phyloP scores from a whole-genome alignment of 2,329 filamentous ascomycete species.

The Aspergillus awamori region DNA sequence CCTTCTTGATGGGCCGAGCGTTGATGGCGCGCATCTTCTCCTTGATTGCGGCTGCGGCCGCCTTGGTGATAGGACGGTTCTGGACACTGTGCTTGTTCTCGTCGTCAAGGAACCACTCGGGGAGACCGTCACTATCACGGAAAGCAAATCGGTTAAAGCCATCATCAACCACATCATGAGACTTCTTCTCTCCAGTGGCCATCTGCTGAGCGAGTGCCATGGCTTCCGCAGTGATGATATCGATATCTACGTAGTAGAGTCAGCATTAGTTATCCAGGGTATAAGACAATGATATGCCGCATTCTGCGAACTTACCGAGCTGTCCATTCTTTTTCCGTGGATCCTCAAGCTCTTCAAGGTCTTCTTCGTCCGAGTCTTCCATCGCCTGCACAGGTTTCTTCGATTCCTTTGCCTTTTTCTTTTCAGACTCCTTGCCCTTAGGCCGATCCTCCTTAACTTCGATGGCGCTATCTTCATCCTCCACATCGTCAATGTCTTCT shows the following conservation, averaged over 20 bases:
- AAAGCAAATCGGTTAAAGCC: constrained; percentile 91
- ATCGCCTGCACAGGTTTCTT: constrained; percentile 29
- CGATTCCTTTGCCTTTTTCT: constrained; percentile 27
- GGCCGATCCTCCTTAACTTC: constrained; percentile 34
- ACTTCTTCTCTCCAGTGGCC: constrained; percentile 80
- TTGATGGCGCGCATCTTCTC: constrained; percentile 92
- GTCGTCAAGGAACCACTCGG: constrained; percentile 98
- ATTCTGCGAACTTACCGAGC: constrained; percentile 40
- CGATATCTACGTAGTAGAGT: constrained; percentile 67
- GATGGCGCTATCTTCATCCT: constrained; percentile 55
- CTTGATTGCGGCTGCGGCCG: constrained; percentile 86
- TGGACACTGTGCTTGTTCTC: constrained; percentile 80
- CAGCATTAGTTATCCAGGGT: constrained; percentile 21
- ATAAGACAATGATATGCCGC: constrained; percentile 20
- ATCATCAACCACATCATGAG: constrained; percentile 80
- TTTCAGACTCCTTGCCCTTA: constrained; percentile 26
- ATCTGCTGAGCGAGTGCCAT: constrained; percentile 96
- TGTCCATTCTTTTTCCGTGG: constrained; percentile 47
- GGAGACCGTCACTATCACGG: constrained; percentile 86
- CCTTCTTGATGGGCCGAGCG: constrained; percentile 97
- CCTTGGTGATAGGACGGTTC: constrained; percentile 87
- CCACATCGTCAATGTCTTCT: constrained; percentile 64
- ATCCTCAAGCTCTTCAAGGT: constrained; percentile 38
- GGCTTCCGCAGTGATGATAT: constrained; percentile 98
- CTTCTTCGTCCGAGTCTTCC: constrained; percentile 43